Base-by-base conservation (phyloP, 2,329 filamentous ascomycete genomes). In the Huntiella moniliformis region DNA sequence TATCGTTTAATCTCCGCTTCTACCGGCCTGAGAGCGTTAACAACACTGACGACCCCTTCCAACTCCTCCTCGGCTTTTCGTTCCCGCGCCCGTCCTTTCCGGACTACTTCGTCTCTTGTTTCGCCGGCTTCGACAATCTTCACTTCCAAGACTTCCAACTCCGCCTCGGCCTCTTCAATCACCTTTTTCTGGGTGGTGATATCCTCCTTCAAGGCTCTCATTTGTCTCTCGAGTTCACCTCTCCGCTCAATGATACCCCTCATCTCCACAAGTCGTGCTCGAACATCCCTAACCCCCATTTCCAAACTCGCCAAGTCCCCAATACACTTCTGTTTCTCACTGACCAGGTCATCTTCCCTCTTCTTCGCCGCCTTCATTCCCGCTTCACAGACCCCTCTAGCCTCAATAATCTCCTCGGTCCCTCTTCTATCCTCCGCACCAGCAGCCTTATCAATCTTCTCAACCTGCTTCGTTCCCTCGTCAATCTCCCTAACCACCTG, bases 191-290 rank as follows among this genome's bases (percentile, higher is more conserved):
- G 79, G 52, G 80, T 72, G 16, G 56, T 59, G 52, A 77, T 82
- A 37, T 79, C 72, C 7, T 73, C 73, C 55, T 77, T 84, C 53
- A 83, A 71, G 47, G 81, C 73, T 50, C 84, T 75, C 31, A 96
- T 75, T 51, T 86, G 82, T 36, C 66, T 65, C 51, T 75, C 67
- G 16, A 94, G 66, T 38, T 73, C 71, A 35, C 72, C 70, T 64
- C 87, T 94, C 61, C 83, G 85, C 58, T 92, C 85, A 18, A 96
- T 67, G 54, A 87, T 77, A 49, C 80, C 78, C 41, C 72, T 69
- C 1, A 81, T 75, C 44, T 72, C 73, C 53, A 71, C 78, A 44
- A 95, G 68, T 52, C 81, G 81, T 56, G 79, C 80, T 50, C 71
- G 74, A 36, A 82, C 65, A 59, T 92, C 82, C 55, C 82, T 79